Evolutionary conservation across 2,329 filamentous ascomycete genomes (phyloP), one percentile per base, ranked within the genome.

Genomic region (Sclerotinia minor): DNA sequence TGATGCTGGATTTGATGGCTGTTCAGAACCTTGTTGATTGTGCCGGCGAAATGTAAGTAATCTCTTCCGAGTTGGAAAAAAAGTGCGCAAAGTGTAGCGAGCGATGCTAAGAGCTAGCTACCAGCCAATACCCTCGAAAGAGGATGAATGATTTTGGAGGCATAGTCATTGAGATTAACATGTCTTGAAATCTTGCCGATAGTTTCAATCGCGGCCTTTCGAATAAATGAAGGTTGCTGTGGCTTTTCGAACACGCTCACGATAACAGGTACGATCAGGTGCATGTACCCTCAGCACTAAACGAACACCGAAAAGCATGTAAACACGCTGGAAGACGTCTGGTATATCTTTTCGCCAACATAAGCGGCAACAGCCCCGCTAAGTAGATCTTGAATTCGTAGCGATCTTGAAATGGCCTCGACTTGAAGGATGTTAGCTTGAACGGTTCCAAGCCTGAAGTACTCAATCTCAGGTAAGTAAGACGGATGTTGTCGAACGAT

Each of bases 211-310:
- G 94, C 94, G 32, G 89, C 88, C 78, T 93, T 96, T 65, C 92
- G 87, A 59, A 97, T 87, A 69, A 89, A 89, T 1, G 86, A 82
- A 9, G 93, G 92, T 71, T 96, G 92, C 15, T 90, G 89, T 44
- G 90, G 87, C 76, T 92, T 96, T 77, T 99, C 94, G 75, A 99
- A 98, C 60, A 97, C 91, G 55, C 91, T 89, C 11, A 99, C 94
- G 75, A 99, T 93, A 47, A 96, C 92, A 0, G 95, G 95, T 64
- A 99, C 92, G 72, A 99, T 98, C 64, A 99, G 84, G 77, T 99
- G 95, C 95, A 99, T 99, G 78, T 99, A 99, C 78, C 95, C 77
- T 99, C 95, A 15, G 91, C 92, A 75, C 94, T 98, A 0, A 94
- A 90, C 96, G 77, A 99, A 99, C 0, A 99, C 92, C 38, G 81